A percentile compares a stretch with the other conserved stretches of the same genome.
Evolutionary conservation across 306 rosid genomes (phyloP).

Genomic region (Oxytropis ochrocephala): DNA sequence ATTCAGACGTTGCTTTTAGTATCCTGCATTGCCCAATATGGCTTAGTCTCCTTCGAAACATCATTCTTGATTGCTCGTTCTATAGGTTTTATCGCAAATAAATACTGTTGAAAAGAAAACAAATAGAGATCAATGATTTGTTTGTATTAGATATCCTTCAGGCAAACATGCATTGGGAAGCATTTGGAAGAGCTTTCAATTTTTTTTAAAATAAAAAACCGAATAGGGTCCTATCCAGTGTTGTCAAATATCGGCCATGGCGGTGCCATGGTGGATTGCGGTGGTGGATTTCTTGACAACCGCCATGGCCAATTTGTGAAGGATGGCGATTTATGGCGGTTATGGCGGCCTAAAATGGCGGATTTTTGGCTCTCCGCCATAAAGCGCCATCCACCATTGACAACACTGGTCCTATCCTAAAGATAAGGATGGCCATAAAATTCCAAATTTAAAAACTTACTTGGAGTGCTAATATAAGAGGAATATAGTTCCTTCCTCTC

Average conservation of each 20-base stretch:
- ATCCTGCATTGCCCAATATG: slow-evolving; percentile 53
- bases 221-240: too few relatives aligned
- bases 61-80: slow-evolving; percentile 51
- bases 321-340: too few relatives aligned
- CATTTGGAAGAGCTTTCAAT: neutral
- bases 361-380: too few relatives aligned
- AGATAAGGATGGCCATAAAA: neutral
- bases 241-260: too few relatives aligned
- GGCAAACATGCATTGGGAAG: neutral
- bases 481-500: slow-evolving; percentile 61
- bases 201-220: neutral
- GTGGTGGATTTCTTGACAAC: too few relatives aligned
- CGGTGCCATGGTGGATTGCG: too few relatives aligned
- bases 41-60: slow-evolving; percentile 46
- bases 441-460: slow-evolving; percentile 33
- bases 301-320: too few relatives aligned
- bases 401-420: neutral
- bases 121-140: neutral
- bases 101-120: slow-evolving; percentile 33
- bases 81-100: slow-evolving; percentile 56
- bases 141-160: neutral
- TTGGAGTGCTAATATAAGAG: slow-evolving; percentile 51
- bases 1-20: neutral
- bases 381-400: too few relatives aligned
- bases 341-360: too few relatives aligned